A percentile compares a stretch with the other conserved stretches of the same genome.
Evolutionary conservation across 495 filamentous ascomycete genomes (phyloP).

Genomic region (Umbilicaria muhlenbergii): DNA sequence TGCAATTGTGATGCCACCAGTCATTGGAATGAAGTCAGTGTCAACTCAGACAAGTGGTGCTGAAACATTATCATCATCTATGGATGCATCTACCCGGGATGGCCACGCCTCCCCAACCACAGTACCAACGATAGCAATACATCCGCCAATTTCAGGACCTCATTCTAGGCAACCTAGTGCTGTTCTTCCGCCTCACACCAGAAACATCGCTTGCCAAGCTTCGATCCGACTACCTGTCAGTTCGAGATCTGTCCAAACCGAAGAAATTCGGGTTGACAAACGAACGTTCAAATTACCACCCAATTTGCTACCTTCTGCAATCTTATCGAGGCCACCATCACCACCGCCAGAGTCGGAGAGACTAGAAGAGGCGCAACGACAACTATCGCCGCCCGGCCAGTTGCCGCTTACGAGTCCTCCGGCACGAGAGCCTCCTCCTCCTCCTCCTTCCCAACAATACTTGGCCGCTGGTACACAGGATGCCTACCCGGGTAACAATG

Average conservation of each 20-base stretch:
- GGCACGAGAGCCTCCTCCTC: conserved; percentile 15
- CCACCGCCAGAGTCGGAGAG: neutral
- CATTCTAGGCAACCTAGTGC: conserved; percentile 42
- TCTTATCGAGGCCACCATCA: conserved; percentile 40
- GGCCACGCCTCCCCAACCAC: conserved; percentile 17
- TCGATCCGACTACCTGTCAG: conserved; percentile 21
- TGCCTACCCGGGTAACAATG: conserved; percentile 68
- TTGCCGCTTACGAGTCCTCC: conserved; percentile 24
- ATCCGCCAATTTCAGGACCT: conserved; percentile 49
- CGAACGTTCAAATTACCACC: conserved; percentile 57
- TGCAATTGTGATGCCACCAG: neutral
- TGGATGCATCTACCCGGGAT: conserved; percentile 12
- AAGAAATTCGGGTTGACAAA: conserved; percentile 67
- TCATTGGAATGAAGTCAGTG: conserved; percentile 28
- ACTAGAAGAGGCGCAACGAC: conserved; percentile 8
- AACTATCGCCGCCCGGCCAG: conserved; percentile 12
- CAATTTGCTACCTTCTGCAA: conserved; percentile 60
- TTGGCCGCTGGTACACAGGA: conserved; percentile 33
- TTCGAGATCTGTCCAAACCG: conserved; percentile 59
- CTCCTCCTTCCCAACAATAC: conserved; percentile 5
- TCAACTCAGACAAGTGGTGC: conserved; percentile 60
- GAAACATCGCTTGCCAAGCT: conserved; percentile 41
- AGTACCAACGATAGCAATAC: conserved; percentile 49
- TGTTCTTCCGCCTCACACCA: conserved; percentile 48
- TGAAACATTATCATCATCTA: conserved; percentile 10